Percentiles rank a stretch among this genome's conserved stretches.
Evolutionary conservation across 2,329 filamentous ascomycete genomes (phyloP).

Genomic region (Aspergillus udagawae): DNA sequence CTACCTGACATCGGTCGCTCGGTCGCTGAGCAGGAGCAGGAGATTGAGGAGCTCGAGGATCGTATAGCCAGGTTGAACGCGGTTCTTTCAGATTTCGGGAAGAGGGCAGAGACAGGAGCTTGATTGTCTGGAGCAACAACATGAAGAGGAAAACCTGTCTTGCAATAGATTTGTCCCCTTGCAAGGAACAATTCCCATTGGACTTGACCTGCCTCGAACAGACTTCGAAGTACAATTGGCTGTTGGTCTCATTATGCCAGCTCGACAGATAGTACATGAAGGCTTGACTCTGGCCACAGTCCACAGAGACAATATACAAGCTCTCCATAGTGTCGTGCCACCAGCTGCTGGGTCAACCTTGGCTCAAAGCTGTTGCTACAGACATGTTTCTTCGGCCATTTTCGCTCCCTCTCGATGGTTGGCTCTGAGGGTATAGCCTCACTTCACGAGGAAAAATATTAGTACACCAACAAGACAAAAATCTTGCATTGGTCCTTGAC

Average conservation of each 20-base stretch:
- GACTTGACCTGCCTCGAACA: neutral
- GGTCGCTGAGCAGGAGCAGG: slow-evolving; percentile 41
- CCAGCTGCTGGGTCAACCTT: neutral
- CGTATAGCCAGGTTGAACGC: slow-evolving; percentile 36
- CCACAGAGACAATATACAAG: neutral
- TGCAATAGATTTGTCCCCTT: neutral
- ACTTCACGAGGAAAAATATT: neutral
- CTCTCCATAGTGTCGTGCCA: neutral
- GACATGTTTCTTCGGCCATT: neutral
- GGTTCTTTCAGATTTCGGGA: slow-evolving; percentile 40
- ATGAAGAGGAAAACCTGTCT: neutral
- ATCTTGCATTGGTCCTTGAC: neutral
- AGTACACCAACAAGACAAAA: neutral
- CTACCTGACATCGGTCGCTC: slow-evolving; percentile 44
- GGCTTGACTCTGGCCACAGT: neutral
- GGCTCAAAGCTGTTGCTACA: neutral
- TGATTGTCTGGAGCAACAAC: neutral
- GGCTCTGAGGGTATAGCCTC: neutral
- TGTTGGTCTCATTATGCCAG: neutral
- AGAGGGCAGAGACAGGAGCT: slow-evolving; percentile 19
- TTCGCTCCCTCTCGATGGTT: neutral
- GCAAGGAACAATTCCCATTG: neutral
- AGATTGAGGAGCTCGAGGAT: slow-evolving; percentile 41
- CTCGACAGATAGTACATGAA: neutral
- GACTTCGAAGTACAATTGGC: neutral